Evolutionary conservation across 2,329 filamentous ascomycete species (phyloP).

Genomic region (Eurotiales sp.): DNA sequence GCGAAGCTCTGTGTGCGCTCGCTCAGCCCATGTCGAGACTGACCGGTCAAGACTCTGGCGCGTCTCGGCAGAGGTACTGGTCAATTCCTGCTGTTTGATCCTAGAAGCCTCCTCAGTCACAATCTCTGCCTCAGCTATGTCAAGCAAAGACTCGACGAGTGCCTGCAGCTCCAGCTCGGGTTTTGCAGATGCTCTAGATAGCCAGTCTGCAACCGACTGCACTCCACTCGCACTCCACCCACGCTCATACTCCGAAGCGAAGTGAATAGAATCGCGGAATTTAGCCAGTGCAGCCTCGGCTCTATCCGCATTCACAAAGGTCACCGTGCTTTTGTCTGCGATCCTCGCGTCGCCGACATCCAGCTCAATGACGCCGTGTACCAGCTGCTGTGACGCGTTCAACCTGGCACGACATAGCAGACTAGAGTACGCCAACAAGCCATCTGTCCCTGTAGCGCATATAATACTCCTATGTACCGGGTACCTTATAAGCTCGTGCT

Average conservation of each 20-base stretch:
- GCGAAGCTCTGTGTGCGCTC: constrained; percentile 78
- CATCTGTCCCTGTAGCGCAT: constrained; percentile 68
- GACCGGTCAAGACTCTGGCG: constrained; percentile 53
- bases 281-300: constrained; percentile 61
- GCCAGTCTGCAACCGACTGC: constrained; percentile 62
- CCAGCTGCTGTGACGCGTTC: constrained; percentile 27
- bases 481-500: constrained; percentile 64
- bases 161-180: constrained; percentile 59
- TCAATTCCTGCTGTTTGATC: constrained; percentile 26
- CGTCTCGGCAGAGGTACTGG: constrained; percentile 40
- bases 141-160: constrained; percentile 65
- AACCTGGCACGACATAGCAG: constrained; percentile 29
- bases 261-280: constrained; percentile 65
- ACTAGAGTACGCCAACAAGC: constrained; percentile 46
- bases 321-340: constrained; percentile 26
- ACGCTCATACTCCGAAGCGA: constrained; percentile 68
- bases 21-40: constrained; percentile 71
- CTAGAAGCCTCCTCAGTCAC: constrained; percentile 26
- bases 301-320: constrained; percentile 60
- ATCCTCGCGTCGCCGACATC: constrained; percentile 44
- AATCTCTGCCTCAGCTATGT: constrained; percentile 34
- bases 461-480: constrained; percentile 81
- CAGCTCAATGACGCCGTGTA: constrained; percentile 36
- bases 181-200: constrained; percentile 36
- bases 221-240: constrained; percentile 72